Base-by-base conservation (phyloP, 2,329 filamentous ascomycete species). In the Neobulgaria alba region DNA sequence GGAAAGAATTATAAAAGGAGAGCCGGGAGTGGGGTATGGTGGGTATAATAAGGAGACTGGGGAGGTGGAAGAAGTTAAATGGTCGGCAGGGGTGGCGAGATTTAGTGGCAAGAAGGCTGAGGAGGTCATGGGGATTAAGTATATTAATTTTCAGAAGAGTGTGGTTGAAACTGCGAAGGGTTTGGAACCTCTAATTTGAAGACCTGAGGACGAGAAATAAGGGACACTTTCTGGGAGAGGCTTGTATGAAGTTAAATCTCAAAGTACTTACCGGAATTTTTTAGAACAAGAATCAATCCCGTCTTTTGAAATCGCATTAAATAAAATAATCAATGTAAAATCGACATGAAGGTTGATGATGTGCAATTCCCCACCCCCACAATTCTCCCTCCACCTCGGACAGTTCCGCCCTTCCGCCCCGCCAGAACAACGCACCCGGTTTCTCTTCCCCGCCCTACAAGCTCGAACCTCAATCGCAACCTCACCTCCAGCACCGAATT, bases 11-110 rank as follows among this genome's bases (percentile, higher is more conserved):
- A 16, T 53, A 3, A 43, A 59, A 33, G 66, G 66, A 0, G 54
- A 45, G 12, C 63, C 63, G 0, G 66, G 65, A 1, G 46, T 62
- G 48, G 65, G 65, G 1, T 69, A 69, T 51, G 26, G 39, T 1
- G 54, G 54, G 5, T 56, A 47, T 31, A 29, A 58, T 38, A 47
- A 46, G 23, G 41, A 47, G 15, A 54, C 43, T 5, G 52, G 45
- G 4, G 45, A 38, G 29, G 50, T 50, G 23, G 34, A 45, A 5
- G 29, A 30, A 5, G 32, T 59, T 12, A 20, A 36, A 5, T 46
- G 33, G 41, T 29, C 36, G 7, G 33, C 42, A 3, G 51, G 43
- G 2, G 53, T 43, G 12, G 46, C 52, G 30, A 42, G 39, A 18
- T 45, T 56, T n/a, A 49, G 53, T 47, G 53, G 49, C 9, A 48